Base-by-base conservation (phyloP, 169 alveolate species). In the Plasmodium vinckei region DNA sequence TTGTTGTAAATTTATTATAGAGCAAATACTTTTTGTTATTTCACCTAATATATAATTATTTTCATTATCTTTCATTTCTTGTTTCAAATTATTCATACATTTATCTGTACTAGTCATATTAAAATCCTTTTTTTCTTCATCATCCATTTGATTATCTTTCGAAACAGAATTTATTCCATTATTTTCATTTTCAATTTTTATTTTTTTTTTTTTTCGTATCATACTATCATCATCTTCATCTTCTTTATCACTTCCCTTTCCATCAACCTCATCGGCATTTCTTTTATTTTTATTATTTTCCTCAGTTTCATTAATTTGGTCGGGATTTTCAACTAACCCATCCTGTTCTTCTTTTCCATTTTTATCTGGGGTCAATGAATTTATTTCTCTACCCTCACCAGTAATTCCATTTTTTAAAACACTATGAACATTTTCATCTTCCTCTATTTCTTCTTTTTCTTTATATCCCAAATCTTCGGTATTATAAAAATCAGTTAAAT, bases 1-100 rank as follows among this genome's bases (percentile, higher is more conserved):
- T 19, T 82, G 90, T 23, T 82, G 90, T 13, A 82, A 25, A 54
- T 82, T 82, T 15, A 82, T 65, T 53, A 82, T 82, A 4, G 84
- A 82, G 7, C 90, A 82, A 39, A 82, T 82, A 46, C 90, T 67
- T 15, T 82, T 68, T 47, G 90, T 67, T 44, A 82, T 65, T 82
- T 82, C 84, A 17, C 17, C 17, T 60, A 82, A 17, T 21, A 82
- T 75, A 27, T 13, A 75, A 54, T 75, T 65, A 21, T 65, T 75
- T 19, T 42, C 39, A 19, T 42, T 39, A 13, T 63, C 72, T 23
- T n/a, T 44, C 27, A 9, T 13, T 9, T 15, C 27, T 9, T 6
- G 7, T 5, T 9, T 53, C 25, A 19, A 3, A 2, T 2, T 65
- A 27, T 33, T 49, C 15, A 15, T 25, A 13, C 5, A 17, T 13